phyloP scores from a whole-genome alignment of 2,329 filamentous ascomycete genomes.

The Botrytis fragariae region DNA sequence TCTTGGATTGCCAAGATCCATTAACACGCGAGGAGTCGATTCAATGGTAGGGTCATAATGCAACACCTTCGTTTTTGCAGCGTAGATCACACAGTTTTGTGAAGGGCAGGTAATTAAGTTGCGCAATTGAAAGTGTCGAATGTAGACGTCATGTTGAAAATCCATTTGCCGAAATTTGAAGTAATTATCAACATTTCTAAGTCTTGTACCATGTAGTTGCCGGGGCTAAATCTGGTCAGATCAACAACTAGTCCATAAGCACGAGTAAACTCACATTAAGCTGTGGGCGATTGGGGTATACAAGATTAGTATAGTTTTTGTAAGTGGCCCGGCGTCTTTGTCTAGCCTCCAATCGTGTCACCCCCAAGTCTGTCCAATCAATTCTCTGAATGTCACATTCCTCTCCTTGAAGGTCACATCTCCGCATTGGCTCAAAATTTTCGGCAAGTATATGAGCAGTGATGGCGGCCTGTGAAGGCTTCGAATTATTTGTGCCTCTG shows the following conservation, averaged over 20 bases:
- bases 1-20: slow-evolving; percentile 35
- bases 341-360: slow-evolving; percentile 50
- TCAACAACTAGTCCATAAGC: neutral
- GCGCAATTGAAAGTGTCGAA: slow-evolving; percentile 66
- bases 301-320: slow-evolving; percentile 57
- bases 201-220: slow-evolving; percentile 24
- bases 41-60: slow-evolving; percentile 48
- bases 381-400: slow-evolving; percentile 58
- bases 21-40: slow-evolving; percentile 22
- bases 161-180: slow-evolving; percentile 59
- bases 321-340: slow-evolving; percentile 49
- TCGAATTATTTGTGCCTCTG: slow-evolving; percentile 17
- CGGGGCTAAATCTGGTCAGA: slow-evolving; percentile 22
- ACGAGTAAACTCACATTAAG: slow-evolving; percentile 46
- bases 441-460: slow-evolving; percentile 24
- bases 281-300: slow-evolving; percentile 43
- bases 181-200: slow-evolving; percentile 41
- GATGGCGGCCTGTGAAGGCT: slow-evolving; percentile 27
- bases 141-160: slow-evolving; percentile 50
- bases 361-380: slow-evolving; percentile 54
- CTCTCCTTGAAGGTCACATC: slow-evolving; percentile 53
- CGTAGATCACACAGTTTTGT: slow-evolving; percentile 56
- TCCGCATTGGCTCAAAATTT: slow-evolving; percentile 39
- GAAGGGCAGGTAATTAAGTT: slow-evolving; percentile 59
- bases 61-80: slow-evolving; percentile 49